Base-by-base conservation (phyloP, 129 eudicot genomes). In the Tanacetum coccineum region DNA sequence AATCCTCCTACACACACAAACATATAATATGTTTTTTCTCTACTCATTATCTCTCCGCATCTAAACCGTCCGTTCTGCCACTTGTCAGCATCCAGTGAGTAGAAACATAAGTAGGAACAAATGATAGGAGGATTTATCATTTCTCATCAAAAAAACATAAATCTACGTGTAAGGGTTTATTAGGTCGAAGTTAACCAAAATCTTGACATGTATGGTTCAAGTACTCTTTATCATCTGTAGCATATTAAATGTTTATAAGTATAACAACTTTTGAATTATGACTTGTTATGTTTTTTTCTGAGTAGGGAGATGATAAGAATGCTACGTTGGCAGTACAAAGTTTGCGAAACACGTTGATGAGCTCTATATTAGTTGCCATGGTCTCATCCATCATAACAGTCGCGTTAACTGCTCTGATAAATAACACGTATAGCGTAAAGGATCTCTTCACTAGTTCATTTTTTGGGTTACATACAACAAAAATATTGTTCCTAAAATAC, bases 291-390 rank as follows among this genome's bases (percentile, higher is more conserved):
- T 70, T 3, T 58, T 45, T 39, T 4, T 28, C 44, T 51, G 50
- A 19, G 44, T 60, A 91, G 92, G 96, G 98, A 12, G 91, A 88
- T 83, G 87, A 80, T 45, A 88, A 84, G 59, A 66, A 81, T 71
- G 95, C 79, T 39, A 84, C 78, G 69, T 73, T 92, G 30, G 96
- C 91, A 0, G 96, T 92, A 9, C 98, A 92, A 68, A 92, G 98
- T 78, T 74, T 92, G 68, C 80, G 98, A 39, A 92, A 92, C 68
- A 78, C 84, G 0, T 75, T 88, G 51, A 92, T 92, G 95, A 82
- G 66, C 21, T 72, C 95, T 14, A 88, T 92, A 68, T 84, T 92
- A 13, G 86, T 80, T 21, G 96, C 89, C 4, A 77, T 89, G n/a
- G 46, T 88, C 45, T 78, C 96, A 19, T 64, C 83, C 21, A 57